A percentile compares a stretch with the other conserved stretches of the same genome.
Conservation (phyloP, 164 flowering plant species). For the Cinnamomum micranthum region DNA sequence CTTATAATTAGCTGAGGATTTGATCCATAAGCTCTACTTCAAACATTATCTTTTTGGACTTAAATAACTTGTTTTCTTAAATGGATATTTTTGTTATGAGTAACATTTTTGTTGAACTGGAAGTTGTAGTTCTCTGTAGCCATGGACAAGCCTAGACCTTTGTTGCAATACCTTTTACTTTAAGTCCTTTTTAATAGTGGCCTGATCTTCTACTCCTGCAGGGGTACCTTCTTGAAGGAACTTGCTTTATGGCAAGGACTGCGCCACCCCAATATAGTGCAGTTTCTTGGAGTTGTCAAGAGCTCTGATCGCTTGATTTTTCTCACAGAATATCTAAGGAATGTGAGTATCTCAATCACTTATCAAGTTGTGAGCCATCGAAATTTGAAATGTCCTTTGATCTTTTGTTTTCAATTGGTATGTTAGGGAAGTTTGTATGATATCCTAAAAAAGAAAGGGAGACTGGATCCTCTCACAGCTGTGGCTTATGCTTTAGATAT, state of each 20-base stretch:
- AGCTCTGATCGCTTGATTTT: constrained; percentile 46
- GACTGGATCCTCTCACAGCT: constrained; percentile 46
- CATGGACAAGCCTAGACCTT: background rate
- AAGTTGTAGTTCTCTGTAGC: background rate
- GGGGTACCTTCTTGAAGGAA: constrained; percentile 47
- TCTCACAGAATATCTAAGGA: constrained; percentile 56
- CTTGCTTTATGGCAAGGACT: constrained; percentile 54
- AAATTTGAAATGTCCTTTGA: background rate
- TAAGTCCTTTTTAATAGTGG: background rate
- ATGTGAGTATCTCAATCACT: constrained; percentile 29
- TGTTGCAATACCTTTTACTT: background rate
- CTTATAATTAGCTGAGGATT: too few relatives aligned
- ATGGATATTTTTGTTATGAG: background rate
- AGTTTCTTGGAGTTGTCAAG: constrained; percentile 61
- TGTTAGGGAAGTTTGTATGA: constrained; percentile 57
- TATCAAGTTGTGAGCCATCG: background rate
- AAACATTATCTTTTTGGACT: background rate
- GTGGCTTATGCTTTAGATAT: constrained; percentile 58
- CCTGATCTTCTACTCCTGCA: constrained; percentile 11
- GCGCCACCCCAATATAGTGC: constrained; percentile 70
- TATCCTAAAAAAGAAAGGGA: constrained; percentile 46
- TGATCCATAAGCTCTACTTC: background rate
- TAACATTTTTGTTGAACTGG: background rate
- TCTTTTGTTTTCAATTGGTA: constrained; percentile 1
- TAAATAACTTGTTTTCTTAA: background rate